A percentile compares a stretch with the other conserved stretches of the same genome.
Evolutionary conservation across 2,329 filamentous ascomycete genomes (phyloP).

Genomic region (Aureobasidium musti): DNA sequence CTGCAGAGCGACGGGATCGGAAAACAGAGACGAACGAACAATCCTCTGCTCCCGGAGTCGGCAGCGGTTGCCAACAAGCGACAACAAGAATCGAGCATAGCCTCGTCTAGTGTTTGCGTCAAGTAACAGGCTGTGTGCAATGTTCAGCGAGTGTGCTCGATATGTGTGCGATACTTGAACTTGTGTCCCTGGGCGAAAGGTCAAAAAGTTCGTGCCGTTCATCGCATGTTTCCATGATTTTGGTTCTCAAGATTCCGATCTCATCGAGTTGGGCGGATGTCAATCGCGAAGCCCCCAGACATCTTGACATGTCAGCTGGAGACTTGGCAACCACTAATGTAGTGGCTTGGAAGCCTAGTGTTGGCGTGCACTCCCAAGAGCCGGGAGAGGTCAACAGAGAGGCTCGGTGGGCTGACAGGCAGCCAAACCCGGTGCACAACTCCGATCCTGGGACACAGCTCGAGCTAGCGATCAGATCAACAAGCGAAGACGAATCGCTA

Average conservation of each 20-base stretch:
- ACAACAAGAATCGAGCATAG: background rate
- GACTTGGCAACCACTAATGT: slow-evolving; percentile 18
- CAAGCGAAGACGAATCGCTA: slow-evolving; percentile 13
- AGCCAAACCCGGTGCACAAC: slow-evolving; percentile 2
- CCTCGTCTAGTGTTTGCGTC: background rate
- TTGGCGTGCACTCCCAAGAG: slow-evolving; percentile 10
- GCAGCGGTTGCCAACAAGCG: background rate
- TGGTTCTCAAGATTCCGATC: background rate
- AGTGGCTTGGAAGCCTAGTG: slow-evolving; percentile 3
- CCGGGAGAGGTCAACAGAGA: slow-evolving; percentile 18
- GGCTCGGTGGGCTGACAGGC: slow-evolving; percentile 18
- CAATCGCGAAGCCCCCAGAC: slow-evolving; percentile 17
- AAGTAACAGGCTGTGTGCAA: background rate
- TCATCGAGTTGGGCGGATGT: slow-evolving; percentile 4
- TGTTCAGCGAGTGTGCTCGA: background rate
- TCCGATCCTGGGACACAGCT: slow-evolving; percentile 9
- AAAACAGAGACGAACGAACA: slow-evolving; percentile 17
- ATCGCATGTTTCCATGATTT: background rate
- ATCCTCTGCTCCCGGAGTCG: background rate
- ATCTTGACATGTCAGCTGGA: slow-evolving; percentile 24
- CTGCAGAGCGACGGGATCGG: background rate
- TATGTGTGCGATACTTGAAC: background rate
- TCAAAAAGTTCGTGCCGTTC: background rate
- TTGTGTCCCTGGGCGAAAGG: background rate
- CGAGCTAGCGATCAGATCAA: slow-evolving; percentile 8